phyloP scores from a whole-genome alignment of 2,329 filamentous ascomycete species.

The Chaetomium olivaceum region DNA sequence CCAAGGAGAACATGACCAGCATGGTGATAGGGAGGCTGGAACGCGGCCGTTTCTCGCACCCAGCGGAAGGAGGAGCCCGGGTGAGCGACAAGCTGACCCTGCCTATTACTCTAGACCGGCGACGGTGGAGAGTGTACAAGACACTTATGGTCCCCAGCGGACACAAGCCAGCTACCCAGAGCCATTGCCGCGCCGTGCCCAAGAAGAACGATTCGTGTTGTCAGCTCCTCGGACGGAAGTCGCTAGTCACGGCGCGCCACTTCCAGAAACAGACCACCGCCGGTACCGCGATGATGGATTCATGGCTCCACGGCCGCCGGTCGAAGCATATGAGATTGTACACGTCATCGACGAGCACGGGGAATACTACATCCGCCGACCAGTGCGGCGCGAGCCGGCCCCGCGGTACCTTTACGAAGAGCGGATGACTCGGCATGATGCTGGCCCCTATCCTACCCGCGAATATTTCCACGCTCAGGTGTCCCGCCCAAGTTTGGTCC shows the following conservation, averaged over 20 bases:
- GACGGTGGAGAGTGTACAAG: slow-evolving; percentile 16
- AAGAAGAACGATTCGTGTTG: slow-evolving; percentile 37
- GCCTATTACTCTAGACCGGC: slow-evolving; percentile 32
- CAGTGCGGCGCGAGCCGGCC: slow-evolving; percentile 33
- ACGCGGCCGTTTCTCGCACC: slow-evolving; percentile 2
- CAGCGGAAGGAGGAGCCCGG: slow-evolving; percentile 6
- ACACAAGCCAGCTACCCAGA: slow-evolving; percentile 10
- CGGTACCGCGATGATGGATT: slow-evolving; percentile 37
- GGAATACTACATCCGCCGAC: slow-evolving; percentile 49
- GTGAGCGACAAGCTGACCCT: slow-evolving; percentile 1
- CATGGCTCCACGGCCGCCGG: slow-evolving; percentile 32
- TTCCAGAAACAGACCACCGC: slow-evolving; percentile 38
- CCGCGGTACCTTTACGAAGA: slow-evolving; percentile 27
- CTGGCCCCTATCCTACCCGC: slow-evolving; percentile 11
- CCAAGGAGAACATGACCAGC: neutral
- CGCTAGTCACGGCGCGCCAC: neutral
- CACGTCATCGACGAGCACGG: slow-evolving; percentile 48
- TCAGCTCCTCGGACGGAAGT: slow-evolving; percentile 30
- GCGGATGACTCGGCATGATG: slow-evolving; percentile 18
- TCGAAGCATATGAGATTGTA: slow-evolving; percentile 47
- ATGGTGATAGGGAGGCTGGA: neutral
- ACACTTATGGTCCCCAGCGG: slow-evolving; percentile 4
- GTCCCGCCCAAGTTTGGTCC: slow-evolving; percentile 11
- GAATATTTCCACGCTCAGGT: slow-evolving; percentile 17
- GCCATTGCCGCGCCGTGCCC: slow-evolving; percentile 10